Percentiles rank a stretch among this genome's conserved stretches.
Evolutionary conservation across 257 asterid species (phyloP).

Genomic region (Perilla frutescens): DNA sequence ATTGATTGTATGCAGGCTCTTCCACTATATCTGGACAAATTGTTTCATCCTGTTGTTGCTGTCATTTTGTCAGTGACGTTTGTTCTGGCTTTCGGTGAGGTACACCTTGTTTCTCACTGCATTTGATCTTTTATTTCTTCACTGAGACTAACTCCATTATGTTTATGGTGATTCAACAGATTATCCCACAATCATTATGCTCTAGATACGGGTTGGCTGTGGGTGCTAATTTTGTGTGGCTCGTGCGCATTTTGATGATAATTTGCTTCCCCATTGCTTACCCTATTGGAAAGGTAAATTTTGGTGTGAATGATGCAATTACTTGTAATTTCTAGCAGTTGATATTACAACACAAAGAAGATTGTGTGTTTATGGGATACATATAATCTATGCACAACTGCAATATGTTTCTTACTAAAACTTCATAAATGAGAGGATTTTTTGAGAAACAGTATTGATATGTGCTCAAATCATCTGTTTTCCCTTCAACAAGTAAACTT

Average conservation of each 20-base stretch:
- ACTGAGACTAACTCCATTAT: constrained; percentile 30
- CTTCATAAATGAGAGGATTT: background rate
- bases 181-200: constrained; percentile 96
- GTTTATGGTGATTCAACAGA: constrained; percentile 48
- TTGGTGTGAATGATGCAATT: background rate
- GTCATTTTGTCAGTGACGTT: constrained; percentile 96
- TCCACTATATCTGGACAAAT: constrained; percentile 86
- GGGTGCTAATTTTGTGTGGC: constrained; percentile 94
- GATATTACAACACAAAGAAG: background rate
- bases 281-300: constrained; percentile 88
- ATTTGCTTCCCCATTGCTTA: constrained; percentile 85
- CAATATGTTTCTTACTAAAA: constrained; percentile 2
- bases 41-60: constrained; percentile 91
- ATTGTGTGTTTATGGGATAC: background rate
- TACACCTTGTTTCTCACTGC: constrained; percentile 39
- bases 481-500: background rate
- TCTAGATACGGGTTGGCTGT: constrained; percentile 94
- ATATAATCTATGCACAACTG: background rate
- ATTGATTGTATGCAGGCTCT: constrained; percentile 73
- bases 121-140: background rate
- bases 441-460: background rate
- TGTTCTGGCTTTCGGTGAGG: constrained; percentile 98
- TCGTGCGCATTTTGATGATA: constrained; percentile 87
- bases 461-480: background rate
- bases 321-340: background rate